Evolutionary conservation across 257 asterid genomes (phyloP).

Genomic region (Nicotiana knightiana): DNA sequence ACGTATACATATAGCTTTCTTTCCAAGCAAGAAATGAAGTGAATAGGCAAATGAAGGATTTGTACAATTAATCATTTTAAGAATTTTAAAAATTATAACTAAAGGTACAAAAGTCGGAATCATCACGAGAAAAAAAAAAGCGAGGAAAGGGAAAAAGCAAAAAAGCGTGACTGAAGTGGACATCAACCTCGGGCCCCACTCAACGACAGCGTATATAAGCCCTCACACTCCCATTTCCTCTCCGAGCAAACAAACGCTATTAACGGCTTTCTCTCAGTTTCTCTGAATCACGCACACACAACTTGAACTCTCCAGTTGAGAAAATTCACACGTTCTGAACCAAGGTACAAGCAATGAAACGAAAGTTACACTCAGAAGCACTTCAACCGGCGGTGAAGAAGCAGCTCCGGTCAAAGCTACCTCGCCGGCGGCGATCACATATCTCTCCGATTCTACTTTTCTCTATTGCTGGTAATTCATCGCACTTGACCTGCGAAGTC

Average conservation of each 20-base stretch:
- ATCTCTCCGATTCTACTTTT: slow-evolving; percentile 43
- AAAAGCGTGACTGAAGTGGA: not conserved
- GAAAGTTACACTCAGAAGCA: slow-evolving; percentile 2
- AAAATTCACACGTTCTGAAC: not conserved
- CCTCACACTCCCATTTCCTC: slow-evolving; percentile 7
- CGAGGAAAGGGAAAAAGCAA: not conserved
- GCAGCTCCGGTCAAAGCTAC: slow-evolving; percentile 67
- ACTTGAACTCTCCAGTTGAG: not conserved
- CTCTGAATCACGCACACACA: not conserved
- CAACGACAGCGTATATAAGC: slow-evolving; percentile 43
- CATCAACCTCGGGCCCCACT: slow-evolving; percentile 18
- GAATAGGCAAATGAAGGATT: too few species aligned
- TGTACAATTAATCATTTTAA: too few species aligned
- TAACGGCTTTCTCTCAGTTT: slow-evolving; percentile 1
- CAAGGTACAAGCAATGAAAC: slow-evolving; percentile 11
- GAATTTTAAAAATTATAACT: too few species aligned
- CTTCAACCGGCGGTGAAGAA: slow-evolving; percentile 17
- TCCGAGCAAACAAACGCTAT: not conserved
- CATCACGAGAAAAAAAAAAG: not conserved
- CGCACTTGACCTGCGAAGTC: slow-evolving; percentile 31
- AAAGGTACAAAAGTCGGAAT: not conserved
- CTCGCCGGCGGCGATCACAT: slow-evolving; percentile 50
- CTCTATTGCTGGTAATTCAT: slow-evolving; percentile 8
- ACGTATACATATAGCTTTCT: too few species aligned
- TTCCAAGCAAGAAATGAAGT: too few species aligned